Conservation (phyloP, 306 rosid genomes). For the barrel medic (Medicago truncatula) region MtrunA17r5.0-ANR NC_053045.1:32530001-32530500, state of each 20-base stretch:
- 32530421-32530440: too few relatives aligned
- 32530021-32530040: conserved; percentile 41
- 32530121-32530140: conserved; percentile 82
- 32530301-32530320: not conserved
- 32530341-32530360: conserved; percentile 52
- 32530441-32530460: conserved; percentile 40
- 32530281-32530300: not conserved
- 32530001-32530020: not conserved
- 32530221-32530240: conserved; percentile 25
- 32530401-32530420: conserved; percentile 47
- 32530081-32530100: conserved; percentile 90
- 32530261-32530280: not conserved
- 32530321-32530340: conserved; percentile 13
- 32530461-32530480: conserved; percentile 16
- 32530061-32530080: conserved; percentile 95
- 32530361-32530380: conserved; percentile 52
- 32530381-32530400: conserved; percentile 51
- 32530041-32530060: conserved; percentile 99
- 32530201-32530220: conserved; percentile 63
- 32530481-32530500: conserved; percentile 35
- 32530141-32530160: conserved; percentile 95
- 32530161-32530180: conserved; percentile 91
- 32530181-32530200: conserved; percentile 76
- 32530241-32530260: not conserved
- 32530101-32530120: conserved; percentile 86